Base-by-base conservation (phyloP, 148 eudicot genomes). In the Persicaria maculosa region DNA sequence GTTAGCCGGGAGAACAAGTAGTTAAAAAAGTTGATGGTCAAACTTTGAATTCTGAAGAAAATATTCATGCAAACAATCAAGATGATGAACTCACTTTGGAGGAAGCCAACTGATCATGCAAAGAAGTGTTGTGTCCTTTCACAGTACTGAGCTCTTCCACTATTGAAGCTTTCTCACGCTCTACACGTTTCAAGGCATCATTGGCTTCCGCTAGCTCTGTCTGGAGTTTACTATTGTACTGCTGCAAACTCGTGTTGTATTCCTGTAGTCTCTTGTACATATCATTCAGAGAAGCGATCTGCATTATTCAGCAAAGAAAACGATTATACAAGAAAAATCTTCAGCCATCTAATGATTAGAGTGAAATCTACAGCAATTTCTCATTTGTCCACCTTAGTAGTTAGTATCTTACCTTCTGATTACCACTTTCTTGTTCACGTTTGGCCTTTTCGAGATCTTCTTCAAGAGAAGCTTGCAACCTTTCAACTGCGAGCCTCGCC, bases 231-330 rank as follows among this genome's bases (percentile, higher is more conserved):
- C 88, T 92, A 75, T 95, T 95, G 77, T 92, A 95, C 72, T 95
- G 97, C 80, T 95, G 99, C 83, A 95, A 84, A 68, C 97, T 95
- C 5, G 96, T 86, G 79, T 95, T 95, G 80, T 92, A 92, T 70
- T 95, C 99, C 50, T 95, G 99, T 78, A 95, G 80, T 76, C 93
- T 79, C 88, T 88, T 92, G 83, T 90, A 92, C 90, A 86, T 92
- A 57, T 92, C 97, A 73, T 92, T 89, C 11, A 92, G 86, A 6
- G 97, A 90, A 55, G 86, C 73, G 67, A 95, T 90, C 97, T 95
- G 89, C 81, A 78, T 25, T 64, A 74, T 44, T 7, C 47, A 79
- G 46, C 46, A 59, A 16, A 53, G 64, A 47, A 77, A 17, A 25
- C 53, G 47, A 47, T 53, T 50, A 53, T 22, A 67, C 40, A n/a